Evolutionary conservation across 2,329 filamentous ascomycete genomes (phyloP).

Genomic region (Balansia obtecta): DNA sequence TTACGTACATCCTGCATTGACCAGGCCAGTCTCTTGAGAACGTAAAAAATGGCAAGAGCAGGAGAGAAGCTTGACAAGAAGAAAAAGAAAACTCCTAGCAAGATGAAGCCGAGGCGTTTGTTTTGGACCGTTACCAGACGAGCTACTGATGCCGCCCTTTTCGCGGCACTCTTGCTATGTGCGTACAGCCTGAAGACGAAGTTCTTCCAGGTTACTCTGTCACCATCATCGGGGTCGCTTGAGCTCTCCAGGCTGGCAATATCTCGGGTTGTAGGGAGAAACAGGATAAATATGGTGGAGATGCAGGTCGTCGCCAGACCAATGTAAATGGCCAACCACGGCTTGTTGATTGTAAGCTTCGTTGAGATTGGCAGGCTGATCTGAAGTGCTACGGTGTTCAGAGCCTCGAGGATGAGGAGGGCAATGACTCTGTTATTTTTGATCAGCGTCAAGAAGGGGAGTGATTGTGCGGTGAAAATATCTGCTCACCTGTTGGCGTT

Average conservation of each 20-base stretch:
- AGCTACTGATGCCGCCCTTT: background rate
- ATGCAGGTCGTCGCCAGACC: conserved; percentile 3
- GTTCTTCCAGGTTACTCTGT: no score
- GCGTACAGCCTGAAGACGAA: background rate
- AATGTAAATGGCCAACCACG: conserved; percentile 1
- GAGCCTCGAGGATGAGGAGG: background rate
- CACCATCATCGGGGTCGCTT: background rate
- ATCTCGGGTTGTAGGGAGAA: conserved; percentile 4
- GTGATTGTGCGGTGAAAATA: background rate
- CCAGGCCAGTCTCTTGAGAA: background rate
- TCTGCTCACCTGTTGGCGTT: conserved; percentile 1
- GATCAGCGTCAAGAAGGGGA: background rate
- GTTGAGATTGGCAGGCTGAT: background rate
- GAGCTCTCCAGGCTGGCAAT: background rate
- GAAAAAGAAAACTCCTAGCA: background rate
- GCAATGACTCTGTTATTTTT: background rate
- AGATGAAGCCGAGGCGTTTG: conserved; percentile 1
- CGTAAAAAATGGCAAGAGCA: background rate
- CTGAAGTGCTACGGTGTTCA: background rate
- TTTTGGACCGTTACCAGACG: conserved; percentile 1
- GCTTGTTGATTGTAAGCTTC: background rate
- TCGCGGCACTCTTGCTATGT: background rate
- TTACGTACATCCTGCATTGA: background rate
- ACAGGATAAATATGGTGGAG: background rate
- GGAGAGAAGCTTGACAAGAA: background rate